Conservation (phyloP, 1,284 basidiomycete genomes). For the Porphyrellus sp. region DNA sequence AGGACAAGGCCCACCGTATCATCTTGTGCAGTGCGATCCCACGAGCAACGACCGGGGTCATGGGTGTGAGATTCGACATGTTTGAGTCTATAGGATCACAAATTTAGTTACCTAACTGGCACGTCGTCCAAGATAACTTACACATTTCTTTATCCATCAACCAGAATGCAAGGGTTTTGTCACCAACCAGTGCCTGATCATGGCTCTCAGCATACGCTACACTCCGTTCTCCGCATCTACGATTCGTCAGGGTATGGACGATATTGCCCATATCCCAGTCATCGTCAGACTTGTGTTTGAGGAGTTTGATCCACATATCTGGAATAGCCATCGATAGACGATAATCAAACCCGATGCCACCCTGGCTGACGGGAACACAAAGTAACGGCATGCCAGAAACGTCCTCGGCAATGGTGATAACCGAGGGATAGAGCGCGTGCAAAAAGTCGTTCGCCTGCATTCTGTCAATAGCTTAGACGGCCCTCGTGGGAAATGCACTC, state of each 20-base stretch:
- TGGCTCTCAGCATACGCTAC: constrained; percentile 96
- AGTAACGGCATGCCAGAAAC: constrained; percentile 98
- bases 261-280: constrained; percentile 90
- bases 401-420: constrained; percentile 95
- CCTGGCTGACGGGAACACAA: constrained; percentile 74
- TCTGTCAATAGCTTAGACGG: constrained; percentile 9
- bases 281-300: constrained; percentile 89
- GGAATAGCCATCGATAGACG: constrained; percentile 97
- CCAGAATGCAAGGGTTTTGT: constrained; percentile 99
- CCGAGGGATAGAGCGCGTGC: constrained; percentile 75
- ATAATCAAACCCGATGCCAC: constrained; percentile 97
- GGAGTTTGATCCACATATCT: constrained; percentile 99
- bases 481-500: constrained; percentile 34
- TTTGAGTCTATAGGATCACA: constrained; percentile 72
- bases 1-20: constrained; percentile 70
- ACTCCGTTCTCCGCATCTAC: constrained; percentile 86
- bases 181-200: constrained; percentile 96
- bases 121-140: constrained; percentile 38
- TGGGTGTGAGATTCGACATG: constrained; percentile 88
- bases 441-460: constrained; percentile 87
- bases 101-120: constrained; percentile 28
- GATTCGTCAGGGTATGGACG: constrained; percentile 86
- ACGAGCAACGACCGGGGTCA: constrained; percentile 86
- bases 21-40: constrained; percentile 95
- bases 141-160: constrained; percentile 99